These are phyloP conservation scores for Claviceps cyperi DNA, from an alignment of 2,329 filamentous ascomycete genomes.

Conservation along the genomic window DNA sequence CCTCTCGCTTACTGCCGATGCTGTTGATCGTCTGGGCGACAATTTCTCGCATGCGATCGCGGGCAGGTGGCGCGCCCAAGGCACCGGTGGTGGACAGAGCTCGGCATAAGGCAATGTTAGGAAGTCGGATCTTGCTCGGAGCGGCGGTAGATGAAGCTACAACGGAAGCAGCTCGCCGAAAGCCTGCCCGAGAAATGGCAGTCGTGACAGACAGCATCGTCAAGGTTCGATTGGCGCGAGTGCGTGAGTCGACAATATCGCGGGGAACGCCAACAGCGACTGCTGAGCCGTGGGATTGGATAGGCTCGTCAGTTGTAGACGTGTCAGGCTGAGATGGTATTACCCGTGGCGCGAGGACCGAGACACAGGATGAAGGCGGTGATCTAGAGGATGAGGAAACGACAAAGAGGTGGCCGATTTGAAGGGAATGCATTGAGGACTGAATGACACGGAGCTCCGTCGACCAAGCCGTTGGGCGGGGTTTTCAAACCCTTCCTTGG, in stretches of 20 bases:
- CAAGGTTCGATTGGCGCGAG: too few species aligned
- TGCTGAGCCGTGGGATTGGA: too few species aligned
- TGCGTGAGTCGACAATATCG: neutral
- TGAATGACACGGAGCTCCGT: neutral
- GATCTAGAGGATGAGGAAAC: neutral
- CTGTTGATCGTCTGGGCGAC: conserved; percentile 5
- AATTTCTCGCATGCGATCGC: conserved; percentile 3
- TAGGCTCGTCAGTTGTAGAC: too few species aligned
- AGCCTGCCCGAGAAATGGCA: neutral
- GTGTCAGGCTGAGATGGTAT: too few species aligned
- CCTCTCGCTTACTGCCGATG: conserved; percentile 5
- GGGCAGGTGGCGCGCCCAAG: neutral
- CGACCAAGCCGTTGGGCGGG: neutral
- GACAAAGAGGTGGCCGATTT: neutral
- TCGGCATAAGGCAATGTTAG: neutral
- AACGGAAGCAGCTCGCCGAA: neutral
- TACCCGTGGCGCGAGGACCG: too few species aligned
- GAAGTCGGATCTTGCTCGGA: neutral
- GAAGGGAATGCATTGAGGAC: neutral
- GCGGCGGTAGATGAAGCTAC: neutral
- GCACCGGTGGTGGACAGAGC: neutral
- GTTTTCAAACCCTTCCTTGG: neutral
- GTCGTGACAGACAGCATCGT: conserved; percentile 4
- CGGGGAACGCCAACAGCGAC: neutral
- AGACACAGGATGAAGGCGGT: neutral